A percentile compares a stretch with the other conserved stretches of the same genome.
Conservation (phyloP, 345 rosid species). For the Pistacia vera region DNA sequence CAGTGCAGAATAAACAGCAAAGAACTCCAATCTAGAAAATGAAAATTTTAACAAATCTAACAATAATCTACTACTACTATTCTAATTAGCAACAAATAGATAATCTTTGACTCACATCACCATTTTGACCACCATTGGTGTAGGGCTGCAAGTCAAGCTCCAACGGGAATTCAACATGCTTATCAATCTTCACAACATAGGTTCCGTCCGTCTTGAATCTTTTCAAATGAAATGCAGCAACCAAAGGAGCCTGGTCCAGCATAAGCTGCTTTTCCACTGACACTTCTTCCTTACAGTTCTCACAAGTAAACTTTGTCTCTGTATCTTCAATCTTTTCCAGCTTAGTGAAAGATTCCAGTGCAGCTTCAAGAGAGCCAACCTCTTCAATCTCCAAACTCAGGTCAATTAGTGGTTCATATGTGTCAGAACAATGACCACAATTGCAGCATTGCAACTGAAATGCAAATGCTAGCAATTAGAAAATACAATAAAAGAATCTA, state of each 20-base stretch:
- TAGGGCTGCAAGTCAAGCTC: constrained; percentile 83
- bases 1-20: neutral
- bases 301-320: constrained; percentile 61
- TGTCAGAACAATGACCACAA: constrained; percentile 61
- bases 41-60: neutral
- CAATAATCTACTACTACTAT: neutral
- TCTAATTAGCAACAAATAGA: neutral
- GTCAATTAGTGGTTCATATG: constrained; percentile 61
- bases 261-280: constrained; percentile 76
- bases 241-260: constrained; percentile 64
- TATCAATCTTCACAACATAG: constrained; percentile 66
- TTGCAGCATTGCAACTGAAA: constrained; percentile 73
- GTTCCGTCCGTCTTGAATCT: constrained; percentile 82
- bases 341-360: constrained; percentile 73
- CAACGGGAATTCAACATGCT: constrained; percentile 75
- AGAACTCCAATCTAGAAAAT: neutral
- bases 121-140: constrained; percentile 27
- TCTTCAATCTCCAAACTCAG: constrained; percentile 82
- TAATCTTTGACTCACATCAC: constrained; percentile 41
- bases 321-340: constrained; percentile 77
- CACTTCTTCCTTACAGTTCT: constrained; percentile 64
- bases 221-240: constrained; percentile 82
- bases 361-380: constrained; percentile 51
- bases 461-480: neutral
- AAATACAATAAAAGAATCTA: neutral